These are phyloP conservation scores for Solanum habrochaites DNA, from an alignment of 257 asterid species.

Conservation along the genomic window DNA sequence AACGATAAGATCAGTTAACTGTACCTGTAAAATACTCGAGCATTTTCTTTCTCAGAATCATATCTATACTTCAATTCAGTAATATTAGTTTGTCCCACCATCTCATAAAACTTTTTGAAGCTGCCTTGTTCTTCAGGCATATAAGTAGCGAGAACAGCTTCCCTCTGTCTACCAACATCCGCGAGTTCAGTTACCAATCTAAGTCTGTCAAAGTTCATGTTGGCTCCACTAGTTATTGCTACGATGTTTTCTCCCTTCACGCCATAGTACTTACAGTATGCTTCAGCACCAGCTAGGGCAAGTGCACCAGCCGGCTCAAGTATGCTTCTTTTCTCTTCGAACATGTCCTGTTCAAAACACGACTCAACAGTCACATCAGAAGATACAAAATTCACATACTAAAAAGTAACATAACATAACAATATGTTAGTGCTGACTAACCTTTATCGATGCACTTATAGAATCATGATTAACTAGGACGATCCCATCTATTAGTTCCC, in stretches of 20 bases:
- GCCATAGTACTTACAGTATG: constrained; percentile 78
- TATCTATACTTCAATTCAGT: constrained; percentile 79
- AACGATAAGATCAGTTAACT: not conserved
- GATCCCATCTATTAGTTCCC: constrained; percentile 72
- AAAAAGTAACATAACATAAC: not conserved
- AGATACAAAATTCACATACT: not conserved
- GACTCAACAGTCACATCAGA: not conserved
- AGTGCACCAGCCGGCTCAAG: constrained; percentile 99
- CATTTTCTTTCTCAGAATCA: constrained; percentile 47
- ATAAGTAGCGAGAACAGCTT: constrained; percentile 72
- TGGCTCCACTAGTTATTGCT: constrained; percentile 94
- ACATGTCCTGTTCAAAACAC: constrained; percentile 53
- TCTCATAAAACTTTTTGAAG: constrained; percentile 59
- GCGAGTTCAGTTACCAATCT: constrained; percentile 94
- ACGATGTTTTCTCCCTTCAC: constrained; percentile 68
- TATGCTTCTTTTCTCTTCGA: constrained; percentile 94
- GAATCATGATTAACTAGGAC: constrained; percentile 87
- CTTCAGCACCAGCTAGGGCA: constrained; percentile 92
- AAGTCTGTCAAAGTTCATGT: constrained; percentile 87
- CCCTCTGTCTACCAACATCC: constrained; percentile 73
- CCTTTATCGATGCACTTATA: constrained; percentile 96
- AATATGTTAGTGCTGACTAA: constrained; percentile 3
- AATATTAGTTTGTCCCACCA: constrained; percentile 71
- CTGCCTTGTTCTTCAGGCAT: constrained; percentile 77
- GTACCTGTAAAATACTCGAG: constrained; percentile 72